phyloP scores from a whole-genome alignment of 768 basidiomycete genomes.

The Podaxis mareebaensis region DNA sequence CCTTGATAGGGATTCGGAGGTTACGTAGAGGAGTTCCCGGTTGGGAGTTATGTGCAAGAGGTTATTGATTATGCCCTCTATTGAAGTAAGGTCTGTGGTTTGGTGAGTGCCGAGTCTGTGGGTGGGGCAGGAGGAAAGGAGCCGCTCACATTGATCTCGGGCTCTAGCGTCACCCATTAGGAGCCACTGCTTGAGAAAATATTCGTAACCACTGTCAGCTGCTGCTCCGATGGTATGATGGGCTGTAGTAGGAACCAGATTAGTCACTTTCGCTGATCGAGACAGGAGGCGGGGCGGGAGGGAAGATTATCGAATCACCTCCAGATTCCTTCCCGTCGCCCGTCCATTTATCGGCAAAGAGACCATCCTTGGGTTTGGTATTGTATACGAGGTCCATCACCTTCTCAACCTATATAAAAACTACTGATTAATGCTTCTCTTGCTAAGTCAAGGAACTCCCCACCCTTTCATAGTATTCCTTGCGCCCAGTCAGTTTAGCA shows the following conservation, averaged over 20 bases:
- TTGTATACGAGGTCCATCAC: slow-evolving; percentile 22
- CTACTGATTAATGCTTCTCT: background rate
- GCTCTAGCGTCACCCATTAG: slow-evolving; percentile 54
- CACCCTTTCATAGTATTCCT: slow-evolving; percentile 46
- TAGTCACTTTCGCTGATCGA: background rate
- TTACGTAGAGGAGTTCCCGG: slow-evolving; percentile 58
- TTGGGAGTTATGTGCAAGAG: slow-evolving; percentile 54
- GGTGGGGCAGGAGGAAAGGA: slow-evolving; percentile 26
- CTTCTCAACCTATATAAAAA: slow-evolving; percentile 18
- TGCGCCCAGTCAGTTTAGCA: slow-evolving; percentile 62
- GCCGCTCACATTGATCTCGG: slow-evolving; percentile 54
- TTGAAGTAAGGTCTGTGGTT: slow-evolving; percentile 47
- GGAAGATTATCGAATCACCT: slow-evolving; percentile 21
- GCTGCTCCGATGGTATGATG: slow-evolving; percentile 53
- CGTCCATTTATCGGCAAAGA: slow-evolving; percentile 20
- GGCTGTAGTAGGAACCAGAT: slow-evolving; percentile 22
- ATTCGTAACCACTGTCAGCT: slow-evolving; percentile 71
- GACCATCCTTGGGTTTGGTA: slow-evolving; percentile 16
- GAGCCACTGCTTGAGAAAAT: slow-evolving; percentile 69
- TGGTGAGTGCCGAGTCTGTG: slow-evolving; percentile 30
- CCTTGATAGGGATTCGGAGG: slow-evolving; percentile 36
- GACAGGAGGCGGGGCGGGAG: background rate
- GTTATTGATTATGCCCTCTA: slow-evolving; percentile 49
- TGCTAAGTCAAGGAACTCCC: slow-evolving; percentile 14
- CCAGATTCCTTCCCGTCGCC: slow-evolving; percentile 31